Conservation (phyloP, 495 filamentous ascomycete species). For the Acidomyces sp. region DNA sequence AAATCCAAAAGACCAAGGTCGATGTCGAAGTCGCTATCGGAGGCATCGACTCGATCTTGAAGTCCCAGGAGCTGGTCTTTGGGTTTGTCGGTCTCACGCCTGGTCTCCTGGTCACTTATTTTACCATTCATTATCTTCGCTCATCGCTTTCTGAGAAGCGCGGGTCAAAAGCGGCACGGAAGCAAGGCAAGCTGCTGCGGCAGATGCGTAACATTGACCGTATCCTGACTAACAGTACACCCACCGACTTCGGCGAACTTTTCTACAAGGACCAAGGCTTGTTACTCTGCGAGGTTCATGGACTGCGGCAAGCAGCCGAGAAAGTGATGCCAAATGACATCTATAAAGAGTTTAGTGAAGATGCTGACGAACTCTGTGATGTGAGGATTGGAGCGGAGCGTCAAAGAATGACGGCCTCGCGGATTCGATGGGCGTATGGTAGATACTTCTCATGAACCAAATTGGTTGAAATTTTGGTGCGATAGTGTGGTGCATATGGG, state of each 20-base stretch:
- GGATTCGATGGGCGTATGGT: slow-evolving; percentile 79
- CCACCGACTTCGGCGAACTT: slow-evolving; percentile 50
- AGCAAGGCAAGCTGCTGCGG: slow-evolving; percentile 52
- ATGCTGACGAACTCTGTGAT: slow-evolving; percentile 70
- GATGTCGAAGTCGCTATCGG: slow-evolving; percentile 92
- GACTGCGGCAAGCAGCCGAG: slow-evolving; percentile 53
- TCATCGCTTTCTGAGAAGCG: slow-evolving; percentile 57
- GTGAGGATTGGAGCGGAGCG: slow-evolving; percentile 54
- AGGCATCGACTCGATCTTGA: slow-evolving; percentile 82
- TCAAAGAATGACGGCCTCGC: slow-evolving; percentile 62
- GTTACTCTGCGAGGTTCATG: slow-evolving; percentile 75
- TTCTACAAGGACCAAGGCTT: slow-evolving; percentile 84
- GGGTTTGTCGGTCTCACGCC: slow-evolving; percentile 87
- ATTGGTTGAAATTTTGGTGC: not conserved
- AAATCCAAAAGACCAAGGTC: slow-evolving; percentile 97
- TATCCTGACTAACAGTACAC: slow-evolving; percentile 54
- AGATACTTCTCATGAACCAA: slow-evolving; percentile 44
- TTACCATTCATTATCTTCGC: slow-evolving; percentile 57
- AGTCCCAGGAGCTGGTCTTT: slow-evolving; percentile 94
- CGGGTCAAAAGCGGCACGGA: slow-evolving; percentile 38
- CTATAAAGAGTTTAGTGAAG: slow-evolving; percentile 69
- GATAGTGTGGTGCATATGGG: not conserved
- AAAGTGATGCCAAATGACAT: slow-evolving; percentile 53
- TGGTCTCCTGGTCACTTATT: slow-evolving; percentile 69
- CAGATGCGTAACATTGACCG: slow-evolving; percentile 73